Evolutionary conservation across 257 asterid species (phyloP).

Genomic region (Penstemon davidsonii): DNA sequence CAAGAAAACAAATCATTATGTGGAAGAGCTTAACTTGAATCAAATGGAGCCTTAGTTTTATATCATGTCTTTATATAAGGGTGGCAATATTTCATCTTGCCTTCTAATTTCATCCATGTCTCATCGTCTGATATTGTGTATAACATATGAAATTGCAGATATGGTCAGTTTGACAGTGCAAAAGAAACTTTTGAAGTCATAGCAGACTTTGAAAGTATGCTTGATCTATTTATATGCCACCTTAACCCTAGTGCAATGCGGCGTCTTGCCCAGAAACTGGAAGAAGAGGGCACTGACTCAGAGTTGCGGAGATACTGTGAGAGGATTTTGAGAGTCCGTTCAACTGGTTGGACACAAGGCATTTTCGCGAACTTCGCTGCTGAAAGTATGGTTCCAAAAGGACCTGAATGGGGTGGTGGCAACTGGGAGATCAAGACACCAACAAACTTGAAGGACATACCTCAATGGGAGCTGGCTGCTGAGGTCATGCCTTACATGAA

Average conservation of each 20-base stretch:
- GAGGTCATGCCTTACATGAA: conserved; percentile 99
- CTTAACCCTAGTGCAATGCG: conserved; percentile 99
- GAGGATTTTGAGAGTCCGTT: conserved; percentile 91
- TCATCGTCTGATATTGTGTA: conserved; percentile 7
- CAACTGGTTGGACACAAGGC: conserved; percentile 99
- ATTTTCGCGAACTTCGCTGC: conserved; percentile 98
- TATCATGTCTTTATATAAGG: conserved; percentile 2
- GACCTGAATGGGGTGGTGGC: conserved; percentile 99
- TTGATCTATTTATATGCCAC: conserved; percentile 95
- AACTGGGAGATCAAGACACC: conserved; percentile 99
- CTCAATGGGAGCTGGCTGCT: conserved; percentile 99
- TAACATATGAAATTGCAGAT: conserved; percentile 57
- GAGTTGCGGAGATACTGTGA: conserved; percentile 96
- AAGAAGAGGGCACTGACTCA: conserved; percentile 84
- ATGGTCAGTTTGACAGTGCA: conserved; percentile 96
- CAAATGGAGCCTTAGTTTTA: neutral
- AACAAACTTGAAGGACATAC: conserved; percentile 84
- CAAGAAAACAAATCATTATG: conserved; percentile 10
- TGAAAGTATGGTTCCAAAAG: conserved; percentile 99
- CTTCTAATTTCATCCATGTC: neutral
- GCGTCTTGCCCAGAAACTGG: conserved; percentile 91
- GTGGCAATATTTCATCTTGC: neutral
- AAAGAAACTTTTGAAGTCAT: conserved; percentile 97
- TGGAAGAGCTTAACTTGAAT: neutral
- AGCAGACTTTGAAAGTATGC: conserved; percentile 95